Evolutionary conservation across 2,329 filamentous ascomycete species (phyloP).

Genomic region (Apiospora pterosperma): DNA sequence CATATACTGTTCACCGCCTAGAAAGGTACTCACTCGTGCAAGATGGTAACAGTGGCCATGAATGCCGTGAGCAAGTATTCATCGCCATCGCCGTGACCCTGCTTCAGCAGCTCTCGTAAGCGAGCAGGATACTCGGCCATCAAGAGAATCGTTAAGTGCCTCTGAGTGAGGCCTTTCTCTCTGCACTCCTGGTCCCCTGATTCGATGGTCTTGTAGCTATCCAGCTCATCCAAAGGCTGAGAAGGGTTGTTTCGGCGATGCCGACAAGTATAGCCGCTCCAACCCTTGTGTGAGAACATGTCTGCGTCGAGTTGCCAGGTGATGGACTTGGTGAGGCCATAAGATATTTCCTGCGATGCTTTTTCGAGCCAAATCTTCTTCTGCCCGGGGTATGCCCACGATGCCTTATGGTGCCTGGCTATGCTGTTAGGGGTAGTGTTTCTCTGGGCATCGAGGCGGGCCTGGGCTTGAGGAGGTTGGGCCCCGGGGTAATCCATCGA

Average conservation of each 20-base stretch:
- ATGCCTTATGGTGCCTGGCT: slow-evolving; percentile 20
- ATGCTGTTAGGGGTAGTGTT: slow-evolving; percentile 17
- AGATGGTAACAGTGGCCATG: slow-evolving; percentile 28
- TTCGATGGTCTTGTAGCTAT: slow-evolving; percentile 21
- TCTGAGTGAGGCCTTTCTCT: slow-evolving; percentile 7
- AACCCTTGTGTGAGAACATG: slow-evolving; percentile 25
- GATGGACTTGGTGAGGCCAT: slow-evolving; percentile 16
- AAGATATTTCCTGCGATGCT: slow-evolving; percentile 14
- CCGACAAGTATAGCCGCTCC: slow-evolving; percentile 31
- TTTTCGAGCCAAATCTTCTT: slow-evolving; percentile 18
- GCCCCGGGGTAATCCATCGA: slow-evolving; percentile 22
- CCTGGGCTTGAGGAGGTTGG: background rate
- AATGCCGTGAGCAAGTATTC: slow-evolving; percentile 32
- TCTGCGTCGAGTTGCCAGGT: slow-evolving; percentile 28
- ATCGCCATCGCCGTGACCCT: slow-evolving; percentile 14
- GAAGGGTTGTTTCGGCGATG: slow-evolving; percentile 19
- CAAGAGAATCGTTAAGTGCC: slow-evolving; percentile 24
- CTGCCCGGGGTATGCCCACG: slow-evolving; percentile 18
- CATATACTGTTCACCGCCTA: background rate
- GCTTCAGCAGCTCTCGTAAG: slow-evolving; percentile 19
- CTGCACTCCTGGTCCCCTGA: slow-evolving; percentile 18
- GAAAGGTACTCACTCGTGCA: slow-evolving; percentile 27
- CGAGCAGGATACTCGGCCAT: slow-evolving; percentile 25
- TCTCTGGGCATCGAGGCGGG: background rate
- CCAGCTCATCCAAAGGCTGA: slow-evolving; percentile 18